phyloP scores from a whole-genome alignment of 345 rosid species.

The Euphorbia tirucalli region DNA sequence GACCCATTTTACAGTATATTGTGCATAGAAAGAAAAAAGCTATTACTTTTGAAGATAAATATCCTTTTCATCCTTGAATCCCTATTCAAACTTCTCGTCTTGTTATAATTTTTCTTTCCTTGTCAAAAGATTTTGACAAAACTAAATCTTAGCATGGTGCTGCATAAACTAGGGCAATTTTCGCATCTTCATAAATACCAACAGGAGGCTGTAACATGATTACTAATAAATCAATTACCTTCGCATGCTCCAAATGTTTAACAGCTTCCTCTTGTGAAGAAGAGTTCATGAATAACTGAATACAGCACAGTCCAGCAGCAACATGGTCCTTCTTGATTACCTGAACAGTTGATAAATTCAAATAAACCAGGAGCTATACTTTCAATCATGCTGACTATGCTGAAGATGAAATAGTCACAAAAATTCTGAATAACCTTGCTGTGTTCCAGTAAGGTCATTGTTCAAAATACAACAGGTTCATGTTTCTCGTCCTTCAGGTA shows the following conservation, averaged over 20 bases:
- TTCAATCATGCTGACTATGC: background rate
- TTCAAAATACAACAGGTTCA: background rate
- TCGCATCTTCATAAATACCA: conserved; percentile 4
- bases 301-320: conserved; percentile 93
- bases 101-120: background rate
- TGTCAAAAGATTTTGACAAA: background rate
- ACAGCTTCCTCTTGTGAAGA: conserved; percentile 87
- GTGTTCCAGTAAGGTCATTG: background rate
- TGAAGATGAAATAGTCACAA: background rate
- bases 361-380: background rate
- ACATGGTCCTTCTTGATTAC: conserved; percentile 92
- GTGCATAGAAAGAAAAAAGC: background rate
- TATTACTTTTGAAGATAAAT: background rate
- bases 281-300: conserved; percentile 90
- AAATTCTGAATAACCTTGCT: background rate
- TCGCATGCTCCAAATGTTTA: conserved; percentile 83
- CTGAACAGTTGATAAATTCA: conserved; percentile 37
- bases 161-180: background rate
- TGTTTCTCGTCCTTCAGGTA: background rate
- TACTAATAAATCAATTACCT: conserved; percentile 43
- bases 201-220: background rate
- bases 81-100: background rate
- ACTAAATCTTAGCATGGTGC: background rate
- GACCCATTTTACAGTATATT: background rate
- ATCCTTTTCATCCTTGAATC: background rate